These are phyloP conservation scores for Talaromyces sp. DNA, from an alignment of 2,329 filamentous ascomycete species.

Conservation along the genomic window DNA sequence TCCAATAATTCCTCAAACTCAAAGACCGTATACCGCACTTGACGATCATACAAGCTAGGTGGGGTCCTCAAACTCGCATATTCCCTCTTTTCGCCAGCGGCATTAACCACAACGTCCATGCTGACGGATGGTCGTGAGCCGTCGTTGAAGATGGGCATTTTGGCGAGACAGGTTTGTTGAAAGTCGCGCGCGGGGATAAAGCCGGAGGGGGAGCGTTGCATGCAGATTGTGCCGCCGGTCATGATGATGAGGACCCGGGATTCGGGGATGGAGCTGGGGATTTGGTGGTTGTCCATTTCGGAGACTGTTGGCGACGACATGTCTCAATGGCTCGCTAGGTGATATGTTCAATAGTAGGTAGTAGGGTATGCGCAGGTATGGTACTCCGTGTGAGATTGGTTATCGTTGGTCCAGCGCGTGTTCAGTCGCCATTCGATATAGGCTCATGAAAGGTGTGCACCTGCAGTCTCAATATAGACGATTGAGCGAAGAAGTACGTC, in stretches of 20 bases:
- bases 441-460: too few relatives aligned
- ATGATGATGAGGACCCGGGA: conserved; percentile 84
- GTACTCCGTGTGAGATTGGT: neutral
- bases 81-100: conserved; percentile 42
- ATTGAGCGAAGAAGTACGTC: neutral
- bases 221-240: conserved; percentile 78
- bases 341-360: neutral
- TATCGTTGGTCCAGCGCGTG: neutral
- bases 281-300: conserved; percentile 11
- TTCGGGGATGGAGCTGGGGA: conserved; percentile 50
- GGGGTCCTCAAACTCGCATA: conserved; percentile 74
- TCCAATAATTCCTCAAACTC: conserved; percentile 83
- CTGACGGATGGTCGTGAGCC: conserved; percentile 47
- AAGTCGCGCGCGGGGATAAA: conserved; percentile 77
- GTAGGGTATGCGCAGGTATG: neutral
- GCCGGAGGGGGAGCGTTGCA: conserved; percentile 75
- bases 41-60: conserved; percentile 70
- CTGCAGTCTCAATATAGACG: neutral
- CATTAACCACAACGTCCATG: conserved; percentile 53
- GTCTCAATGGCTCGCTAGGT: neutral
- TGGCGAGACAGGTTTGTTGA: conserved; percentile 73
- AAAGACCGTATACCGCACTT: conserved; percentile 75
- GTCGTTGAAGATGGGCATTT: conserved; percentile 82
- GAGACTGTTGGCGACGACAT: neutral
- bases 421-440: neutral